These are phyloP conservation scores for Yamadazyma songkhlaensis DNA, from an alignment of 1,139 yeast species.

Conservation along the genomic window DNA sequence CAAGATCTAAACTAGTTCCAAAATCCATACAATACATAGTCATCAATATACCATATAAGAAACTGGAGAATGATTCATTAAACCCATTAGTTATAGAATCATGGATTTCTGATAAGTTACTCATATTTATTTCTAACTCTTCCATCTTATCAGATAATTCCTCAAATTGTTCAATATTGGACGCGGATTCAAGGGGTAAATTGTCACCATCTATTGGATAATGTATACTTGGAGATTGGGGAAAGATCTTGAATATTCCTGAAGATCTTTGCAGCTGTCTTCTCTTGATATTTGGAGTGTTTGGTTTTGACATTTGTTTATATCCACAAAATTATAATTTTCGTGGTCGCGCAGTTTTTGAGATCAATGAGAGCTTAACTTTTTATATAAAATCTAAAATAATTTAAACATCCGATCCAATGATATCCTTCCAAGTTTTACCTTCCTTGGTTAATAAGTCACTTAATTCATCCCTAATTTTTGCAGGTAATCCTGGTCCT, in stretches of 20 bases:
- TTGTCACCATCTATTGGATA: constrained; percentile 41
- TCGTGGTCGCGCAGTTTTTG: neutral
- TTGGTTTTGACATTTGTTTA: constrained; percentile 7
- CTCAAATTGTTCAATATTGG: constrained; percentile 31
- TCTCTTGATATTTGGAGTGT: constrained; percentile 8
- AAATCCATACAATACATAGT: constrained; percentile 69
- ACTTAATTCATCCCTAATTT: constrained; percentile 73
- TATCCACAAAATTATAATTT: neutral
- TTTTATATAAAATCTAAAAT: too few relatives aligned
- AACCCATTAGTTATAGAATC: constrained; percentile 48
- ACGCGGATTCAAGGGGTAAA: constrained; percentile 34
- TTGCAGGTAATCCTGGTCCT: constrained; percentile 86
- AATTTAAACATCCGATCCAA: constrained; percentile 37
- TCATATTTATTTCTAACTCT: constrained; percentile 48
- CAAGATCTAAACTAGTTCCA: constrained; percentile 38
- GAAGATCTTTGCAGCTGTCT: constrained; percentile 40
- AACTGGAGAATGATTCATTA: constrained; percentile 62
- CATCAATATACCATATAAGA: constrained; percentile 58
- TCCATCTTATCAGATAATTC: constrained; percentile 53
- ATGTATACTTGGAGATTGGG: constrained; percentile 43
- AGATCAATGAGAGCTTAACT: neutral
- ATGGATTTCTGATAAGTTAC: constrained; percentile 47
- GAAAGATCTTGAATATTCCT: constrained; percentile 34
- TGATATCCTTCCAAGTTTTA: constrained; percentile 77
- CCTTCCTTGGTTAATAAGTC: constrained; percentile 68